A percentile compares a stretch with the other conserved stretches of the same genome.
phyloP scores from a whole-genome alignment of 768 basidiomycete species.

The Pulveroboletus frians region DNA sequence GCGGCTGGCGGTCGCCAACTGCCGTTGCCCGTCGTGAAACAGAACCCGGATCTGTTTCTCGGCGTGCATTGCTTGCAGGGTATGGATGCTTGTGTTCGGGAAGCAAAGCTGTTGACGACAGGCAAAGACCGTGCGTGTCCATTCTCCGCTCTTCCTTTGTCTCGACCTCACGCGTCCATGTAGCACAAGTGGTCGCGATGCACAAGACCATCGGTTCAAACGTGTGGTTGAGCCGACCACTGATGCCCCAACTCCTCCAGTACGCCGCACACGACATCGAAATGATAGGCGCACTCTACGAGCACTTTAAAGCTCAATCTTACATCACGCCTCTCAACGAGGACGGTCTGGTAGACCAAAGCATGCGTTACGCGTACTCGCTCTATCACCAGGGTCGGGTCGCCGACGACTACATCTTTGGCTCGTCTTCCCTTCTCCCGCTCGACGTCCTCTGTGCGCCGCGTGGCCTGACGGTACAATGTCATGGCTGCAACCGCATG shows the following conservation, averaged over 20 bases:
- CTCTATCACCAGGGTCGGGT: slow-evolving; percentile 27
- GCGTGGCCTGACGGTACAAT: slow-evolving; percentile 19
- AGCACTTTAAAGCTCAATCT: slow-evolving; percentile 25
- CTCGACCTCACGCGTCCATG: not conserved
- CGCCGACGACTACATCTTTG: slow-evolving; percentile 21
- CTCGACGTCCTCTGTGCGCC: slow-evolving; percentile 27
- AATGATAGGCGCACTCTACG: slow-evolving; percentile 34
- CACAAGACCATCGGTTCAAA: slow-evolving; percentile 28
- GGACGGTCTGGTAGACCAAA: slow-evolving; percentile 16
- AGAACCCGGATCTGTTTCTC: slow-evolving; percentile 22
- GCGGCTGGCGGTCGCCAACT: slow-evolving; percentile 23
- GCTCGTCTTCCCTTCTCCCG: slow-evolving; percentile 19
- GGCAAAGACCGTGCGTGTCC: slow-evolving; percentile 33
- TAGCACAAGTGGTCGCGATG: slow-evolving; percentile 36
- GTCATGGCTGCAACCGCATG: slow-evolving; percentile 25
- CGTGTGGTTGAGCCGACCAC: slow-evolving; percentile 36
- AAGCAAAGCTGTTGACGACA: slow-evolving; percentile 19
- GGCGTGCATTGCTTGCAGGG: slow-evolving; percentile 34
- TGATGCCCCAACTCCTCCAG: slow-evolving; percentile 31
- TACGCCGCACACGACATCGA: slow-evolving; percentile 42
- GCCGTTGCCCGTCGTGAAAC: slow-evolving; percentile 19
- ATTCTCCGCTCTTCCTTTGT: not conserved
- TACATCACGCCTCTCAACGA: slow-evolving; percentile 23
- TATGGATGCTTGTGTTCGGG: slow-evolving; percentile 31
- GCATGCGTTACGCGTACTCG: slow-evolving; percentile 28